Conservation (phyloP, 805 yeast species). For the Kuraishia capsulata region DNA sequence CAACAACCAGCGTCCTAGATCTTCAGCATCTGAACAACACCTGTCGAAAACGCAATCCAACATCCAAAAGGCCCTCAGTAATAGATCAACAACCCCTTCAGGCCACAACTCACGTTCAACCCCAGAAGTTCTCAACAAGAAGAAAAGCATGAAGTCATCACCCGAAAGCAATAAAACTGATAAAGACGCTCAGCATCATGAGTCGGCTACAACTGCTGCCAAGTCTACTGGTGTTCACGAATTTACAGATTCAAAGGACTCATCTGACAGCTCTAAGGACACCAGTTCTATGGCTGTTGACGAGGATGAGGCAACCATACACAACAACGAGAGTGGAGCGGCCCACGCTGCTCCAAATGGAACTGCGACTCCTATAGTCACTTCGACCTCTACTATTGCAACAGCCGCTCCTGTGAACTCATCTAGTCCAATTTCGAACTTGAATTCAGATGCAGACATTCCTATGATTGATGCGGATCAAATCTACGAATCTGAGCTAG, state of each 20-base stretch:
- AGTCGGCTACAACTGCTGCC: neutral
- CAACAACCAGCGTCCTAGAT: conserved; percentile 2
- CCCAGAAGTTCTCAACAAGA: neutral
- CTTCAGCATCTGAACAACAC: conserved; percentile 12
- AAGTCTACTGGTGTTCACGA: neutral
- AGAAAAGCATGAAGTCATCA: neutral
- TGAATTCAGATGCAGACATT: conserved; percentile 3
- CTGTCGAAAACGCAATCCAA: conserved; percentile 23
- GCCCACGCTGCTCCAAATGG: neutral
- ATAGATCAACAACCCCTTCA: conserved; percentile 7
- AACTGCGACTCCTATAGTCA: neutral
- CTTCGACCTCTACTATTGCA: neutral
- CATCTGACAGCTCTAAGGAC: conserved; percentile 25
- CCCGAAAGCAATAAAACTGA: neutral
- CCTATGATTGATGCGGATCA: conserved; percentile 6
- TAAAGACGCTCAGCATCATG: neutral
- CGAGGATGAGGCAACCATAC: conserved; percentile 16
- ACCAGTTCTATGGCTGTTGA: conserved; percentile 7
- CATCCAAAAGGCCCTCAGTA: conserved; percentile 22
- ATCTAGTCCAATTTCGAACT: conserved; percentile 3
- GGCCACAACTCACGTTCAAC: too few relatives aligned
- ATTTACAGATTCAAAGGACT: conserved; percentile 14
- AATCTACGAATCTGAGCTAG: conserved; percentile 33
- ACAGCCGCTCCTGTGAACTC: neutral
- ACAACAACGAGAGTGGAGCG: conserved; percentile 2